Percentiles rank a stretch among this genome's conserved stretches.
Conservation (phyloP, 1,284 basidiomycete genomes). For the Ganoderma multipileum region DNA sequence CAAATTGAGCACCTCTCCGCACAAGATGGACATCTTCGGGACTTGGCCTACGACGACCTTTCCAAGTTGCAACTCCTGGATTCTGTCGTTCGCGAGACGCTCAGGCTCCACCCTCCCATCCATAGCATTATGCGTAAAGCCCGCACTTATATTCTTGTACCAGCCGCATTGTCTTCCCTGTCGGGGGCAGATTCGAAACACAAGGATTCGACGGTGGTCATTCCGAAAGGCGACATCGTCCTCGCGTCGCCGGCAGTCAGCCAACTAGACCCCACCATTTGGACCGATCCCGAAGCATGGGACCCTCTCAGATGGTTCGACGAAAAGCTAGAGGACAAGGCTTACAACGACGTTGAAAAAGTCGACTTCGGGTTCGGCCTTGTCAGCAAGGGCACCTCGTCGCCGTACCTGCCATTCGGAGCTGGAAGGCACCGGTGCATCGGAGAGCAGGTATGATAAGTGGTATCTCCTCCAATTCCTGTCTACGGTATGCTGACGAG, state of each 20-base stretch:
- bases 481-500: no score
- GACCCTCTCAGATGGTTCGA: no score
- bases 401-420: constrained; percentile 94
- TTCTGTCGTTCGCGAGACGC: constrained; percentile 91
- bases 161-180: constrained; percentile 73
- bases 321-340: constrained; percentile 41
- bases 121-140: constrained; percentile 94
- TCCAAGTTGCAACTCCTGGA: constrained; percentile 86
- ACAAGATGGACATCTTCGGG: no score
- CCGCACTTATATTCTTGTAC: constrained; percentile 84
- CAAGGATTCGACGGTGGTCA: constrained; percentile 77
- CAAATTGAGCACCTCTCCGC: no score
- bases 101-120: constrained; percentile 92
- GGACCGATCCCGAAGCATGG: constrained; percentile 57
- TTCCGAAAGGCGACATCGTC: constrained; percentile 92
- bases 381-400: constrained; percentile 92
- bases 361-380: constrained; percentile 96
- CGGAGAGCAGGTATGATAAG: constrained; percentile 78
- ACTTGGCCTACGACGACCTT: constrained; percentile 76
- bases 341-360: constrained; percentile 86
- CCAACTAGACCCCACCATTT: constrained; percentile 87
- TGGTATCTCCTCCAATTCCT: constrained; percentile 51
- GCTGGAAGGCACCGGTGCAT: constrained; percentile 96
- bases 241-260: constrained; percentile 90
- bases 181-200: constrained; percentile 55